Evolutionary conservation across 1,284 basidiomycete genomes (phyloP).

Genomic region (Leccinum griseonigrum): DNA sequence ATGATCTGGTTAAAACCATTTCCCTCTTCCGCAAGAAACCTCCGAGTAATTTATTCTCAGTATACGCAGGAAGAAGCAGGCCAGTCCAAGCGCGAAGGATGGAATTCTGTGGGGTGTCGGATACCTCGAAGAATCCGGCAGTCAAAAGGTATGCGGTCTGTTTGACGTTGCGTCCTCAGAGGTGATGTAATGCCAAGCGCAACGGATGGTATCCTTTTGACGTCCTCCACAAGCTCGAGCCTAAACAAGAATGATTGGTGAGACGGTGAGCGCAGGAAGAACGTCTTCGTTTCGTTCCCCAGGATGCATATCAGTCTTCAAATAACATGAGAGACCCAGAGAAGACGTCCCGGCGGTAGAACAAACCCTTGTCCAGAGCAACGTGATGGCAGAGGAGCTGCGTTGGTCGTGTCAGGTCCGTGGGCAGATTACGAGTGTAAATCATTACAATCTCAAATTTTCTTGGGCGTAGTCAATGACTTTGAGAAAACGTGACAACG

Average conservation of each 20-base stretch:
- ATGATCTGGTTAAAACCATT: slow-evolving; percentile 79
- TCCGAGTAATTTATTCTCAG: slow-evolving; percentile 85
- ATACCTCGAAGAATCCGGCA: slow-evolving; percentile 91
- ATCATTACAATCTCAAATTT: slow-evolving; percentile 84
- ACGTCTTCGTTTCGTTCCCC: no score
- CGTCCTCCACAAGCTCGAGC: slow-evolving; percentile 66
- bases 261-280: no score
- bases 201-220: slow-evolving; percentile 95
- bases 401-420: slow-evolving; percentile 81
- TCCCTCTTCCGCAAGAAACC: slow-evolving; percentile 89
- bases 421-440: slow-evolving; percentile 78
- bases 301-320: no score
- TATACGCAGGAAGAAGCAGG: slow-evolving; percentile 78
- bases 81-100: slow-evolving; percentile 93
- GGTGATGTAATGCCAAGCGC: slow-evolving; percentile 89
- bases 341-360: no score
- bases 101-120: slow-evolving; percentile 91
- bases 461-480: slow-evolving; percentile 64
- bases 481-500: slow-evolving; percentile 89
- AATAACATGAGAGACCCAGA: no score
- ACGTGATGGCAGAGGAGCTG: slow-evolving; percentile 74
- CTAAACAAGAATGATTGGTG: no score
- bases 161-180: slow-evolving; percentile 88
- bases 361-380: no score
- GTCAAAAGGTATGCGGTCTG: slow-evolving; percentile 94